Evolutionary conservation across 257 asterid species (phyloP).

Genomic region (Agastache rugosa): DNA sequence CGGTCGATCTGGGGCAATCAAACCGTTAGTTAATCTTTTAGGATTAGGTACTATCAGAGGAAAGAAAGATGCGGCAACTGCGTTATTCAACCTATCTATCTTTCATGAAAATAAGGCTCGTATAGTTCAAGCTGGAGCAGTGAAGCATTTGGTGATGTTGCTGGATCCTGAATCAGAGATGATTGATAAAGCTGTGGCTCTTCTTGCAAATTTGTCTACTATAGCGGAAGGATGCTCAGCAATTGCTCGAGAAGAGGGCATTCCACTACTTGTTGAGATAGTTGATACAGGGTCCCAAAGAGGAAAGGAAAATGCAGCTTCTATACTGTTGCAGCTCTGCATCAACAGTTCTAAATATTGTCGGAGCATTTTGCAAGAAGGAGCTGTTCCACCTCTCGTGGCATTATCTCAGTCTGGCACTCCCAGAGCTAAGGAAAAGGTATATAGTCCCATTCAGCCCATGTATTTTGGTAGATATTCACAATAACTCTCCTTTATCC

Average conservation of each 20-base stretch:
- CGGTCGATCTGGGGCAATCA: constrained; percentile 87
- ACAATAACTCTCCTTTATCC: not conserved
- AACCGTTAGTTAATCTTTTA: constrained; percentile 80
- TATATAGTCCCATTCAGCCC: constrained; percentile 32
- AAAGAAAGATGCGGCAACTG: constrained; percentile 95
- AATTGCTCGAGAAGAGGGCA: constrained; percentile 83
- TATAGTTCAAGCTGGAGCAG: constrained; percentile 90
- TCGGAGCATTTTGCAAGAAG: constrained; percentile 87
- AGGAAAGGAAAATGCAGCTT: constrained; percentile 96
- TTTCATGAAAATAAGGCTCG: constrained; percentile 94
- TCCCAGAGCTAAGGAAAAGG: constrained; percentile 95
- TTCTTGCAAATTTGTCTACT: constrained; percentile 88
- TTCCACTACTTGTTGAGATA: constrained; percentile 79
- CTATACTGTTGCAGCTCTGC: constrained; percentile 84
- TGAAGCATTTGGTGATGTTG: constrained; percentile 67
- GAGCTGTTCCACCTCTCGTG: constrained; percentile 97
- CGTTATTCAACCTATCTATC: constrained; percentile 81
- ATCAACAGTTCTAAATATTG: constrained; percentile 68
- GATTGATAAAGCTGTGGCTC: constrained; percentile 95
- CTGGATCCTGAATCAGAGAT: constrained; percentile 71
- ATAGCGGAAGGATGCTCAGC: constrained; percentile 85
- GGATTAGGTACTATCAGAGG: constrained; percentile 79
- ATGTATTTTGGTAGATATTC: too few species aligned
- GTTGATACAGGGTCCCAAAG: constrained; percentile 81
- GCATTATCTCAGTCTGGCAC: constrained; percentile 91